Conservation (phyloP, 805 yeast species). For the Ogataea minuta region DNA sequence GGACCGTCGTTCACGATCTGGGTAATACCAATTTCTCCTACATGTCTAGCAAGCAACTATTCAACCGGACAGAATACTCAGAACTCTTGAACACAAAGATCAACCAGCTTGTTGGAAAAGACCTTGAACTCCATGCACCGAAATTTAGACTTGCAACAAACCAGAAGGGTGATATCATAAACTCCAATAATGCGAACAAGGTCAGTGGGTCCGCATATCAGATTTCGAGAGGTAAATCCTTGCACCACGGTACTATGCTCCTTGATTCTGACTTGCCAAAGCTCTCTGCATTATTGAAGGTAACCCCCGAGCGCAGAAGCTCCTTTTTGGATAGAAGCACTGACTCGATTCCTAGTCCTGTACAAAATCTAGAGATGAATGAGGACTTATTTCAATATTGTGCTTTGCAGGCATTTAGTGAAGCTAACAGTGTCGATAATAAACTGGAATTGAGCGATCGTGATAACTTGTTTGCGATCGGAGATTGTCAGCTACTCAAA, state of each 20-base stretch:
- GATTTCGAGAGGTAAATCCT: constrained; percentile 73
- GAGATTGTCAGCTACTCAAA: constrained; percentile 22
- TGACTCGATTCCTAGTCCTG: constrained; percentile 78
- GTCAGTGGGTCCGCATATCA: constrained; percentile 94
- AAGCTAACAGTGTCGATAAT: constrained; percentile 14
- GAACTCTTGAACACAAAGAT: constrained; percentile 25
- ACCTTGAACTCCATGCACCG: constrained; percentile 16
- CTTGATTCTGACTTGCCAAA: constrained; percentile 60
- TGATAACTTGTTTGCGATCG: constrained; percentile 17
- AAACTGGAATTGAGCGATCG: constrained; percentile 3
- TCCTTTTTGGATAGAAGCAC: constrained; percentile 41
- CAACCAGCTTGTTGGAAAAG: constrained; percentile 18
- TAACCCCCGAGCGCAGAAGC: constrained; percentile 18
- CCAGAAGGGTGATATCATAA: constrained; percentile 76
- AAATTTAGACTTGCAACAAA: constrained; percentile 47
- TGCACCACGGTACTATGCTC: constrained; percentile 97
- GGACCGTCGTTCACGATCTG: constrained; percentile 90
- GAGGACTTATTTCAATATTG: constrained; percentile 45
- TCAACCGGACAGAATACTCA: constrained; percentile 56
- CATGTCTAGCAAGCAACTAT: constrained; percentile 58
- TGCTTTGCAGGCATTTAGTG: constrained; percentile 42
- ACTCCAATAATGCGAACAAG: constrained; percentile 45
- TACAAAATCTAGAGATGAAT: constrained; percentile 57
- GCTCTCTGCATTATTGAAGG: constrained; percentile 56
- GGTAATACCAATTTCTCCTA: constrained; percentile 88